Conservation (phyloP, 495 filamentous ascomycete genomes). For the Bacidia gigantensis region DNA sequence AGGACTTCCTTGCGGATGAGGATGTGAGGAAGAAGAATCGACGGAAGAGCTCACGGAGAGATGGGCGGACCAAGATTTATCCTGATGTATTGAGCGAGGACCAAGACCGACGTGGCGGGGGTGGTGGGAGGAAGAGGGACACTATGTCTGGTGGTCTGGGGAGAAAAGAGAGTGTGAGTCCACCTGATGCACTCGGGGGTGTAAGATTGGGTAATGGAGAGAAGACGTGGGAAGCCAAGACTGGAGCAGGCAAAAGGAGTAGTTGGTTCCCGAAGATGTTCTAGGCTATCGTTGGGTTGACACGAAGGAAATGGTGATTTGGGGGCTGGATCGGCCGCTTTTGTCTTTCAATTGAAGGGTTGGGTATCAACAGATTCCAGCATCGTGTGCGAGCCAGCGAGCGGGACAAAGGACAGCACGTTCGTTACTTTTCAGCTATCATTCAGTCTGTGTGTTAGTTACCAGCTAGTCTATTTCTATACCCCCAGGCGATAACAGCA, state of each 20-base stretch:
- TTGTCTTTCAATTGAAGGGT: neutral
- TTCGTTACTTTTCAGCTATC: neutral
- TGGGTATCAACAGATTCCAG: neutral
- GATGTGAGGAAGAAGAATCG: slow-evolving; percentile 16
- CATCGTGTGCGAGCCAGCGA: neutral
- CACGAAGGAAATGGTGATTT: neutral
- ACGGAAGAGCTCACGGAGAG: slow-evolving; percentile 12
- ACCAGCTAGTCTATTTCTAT: too few relatives aligned
- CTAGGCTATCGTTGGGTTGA: neutral
- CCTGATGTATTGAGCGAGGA: neutral
- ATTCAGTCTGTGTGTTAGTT: neutral
- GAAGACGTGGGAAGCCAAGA: slow-evolving; percentile 16
- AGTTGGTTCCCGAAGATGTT: slow-evolving; percentile 36
- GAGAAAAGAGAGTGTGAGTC: slow-evolving; percentile 23
- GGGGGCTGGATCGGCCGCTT: neutral
- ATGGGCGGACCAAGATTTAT: slow-evolving; percentile 3
- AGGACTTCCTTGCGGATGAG: slow-evolving; percentile 9
- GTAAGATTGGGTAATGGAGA: slow-evolving; percentile 24
- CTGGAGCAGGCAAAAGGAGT: slow-evolving; percentile 24
- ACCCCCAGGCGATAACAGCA: too few relatives aligned
- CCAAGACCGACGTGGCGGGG: slow-evolving; percentile 28
- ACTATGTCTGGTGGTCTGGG: slow-evolving; percentile 24
- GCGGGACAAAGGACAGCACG: neutral
- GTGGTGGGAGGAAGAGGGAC: slow-evolving; percentile 23
- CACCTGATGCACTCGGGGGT: slow-evolving; percentile 21